These are phyloP conservation scores for Teratosphaeriaceae sp. DNA, from an alignment of 2,329 filamentous ascomycete genomes.

Conservation along the genomic window DNA sequence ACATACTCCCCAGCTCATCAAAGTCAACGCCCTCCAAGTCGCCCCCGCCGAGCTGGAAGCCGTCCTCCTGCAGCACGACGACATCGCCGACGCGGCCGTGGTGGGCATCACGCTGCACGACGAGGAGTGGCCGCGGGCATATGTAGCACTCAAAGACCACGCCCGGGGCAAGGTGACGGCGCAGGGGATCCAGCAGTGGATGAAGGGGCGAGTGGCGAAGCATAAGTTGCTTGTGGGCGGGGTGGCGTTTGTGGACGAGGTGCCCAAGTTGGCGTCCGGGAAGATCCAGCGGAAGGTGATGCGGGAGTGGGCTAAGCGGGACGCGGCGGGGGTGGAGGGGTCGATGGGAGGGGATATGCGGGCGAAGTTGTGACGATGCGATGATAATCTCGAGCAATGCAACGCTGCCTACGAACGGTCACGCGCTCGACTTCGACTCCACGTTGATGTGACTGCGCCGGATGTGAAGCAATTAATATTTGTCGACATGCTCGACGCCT, in stretches of 20 bases:
- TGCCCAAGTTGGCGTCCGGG: constrained; percentile 51
- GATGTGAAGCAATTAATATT: too few relatives aligned
- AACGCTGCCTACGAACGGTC: too few relatives aligned
- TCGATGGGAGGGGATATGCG: constrained; percentile 4
- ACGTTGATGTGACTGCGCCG: too few relatives aligned
- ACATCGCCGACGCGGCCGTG: constrained; percentile 49
- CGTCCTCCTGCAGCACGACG: constrained; percentile 45
- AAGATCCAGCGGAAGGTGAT: constrained; percentile 53
- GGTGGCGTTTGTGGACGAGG: constrained; percentile 47
- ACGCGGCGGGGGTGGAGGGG: constrained; percentile 34
- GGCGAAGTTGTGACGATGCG: constrained; percentile 18
- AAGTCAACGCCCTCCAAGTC: constrained; percentile 34
- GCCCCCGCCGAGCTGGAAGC: constrained; percentile 26
- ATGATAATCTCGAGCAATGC: too few relatives aligned
- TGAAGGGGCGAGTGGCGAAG: constrained; percentile 32
- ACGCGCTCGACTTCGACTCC: too few relatives aligned
- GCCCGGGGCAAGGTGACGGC: constrained; percentile 31
- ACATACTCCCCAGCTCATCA: constrained; percentile 31
- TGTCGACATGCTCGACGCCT: too few relatives aligned
- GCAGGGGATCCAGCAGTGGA: constrained; percentile 32
- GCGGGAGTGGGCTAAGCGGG: constrained; percentile 51
- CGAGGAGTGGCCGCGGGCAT: constrained; percentile 49
- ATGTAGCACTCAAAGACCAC: constrained; percentile 45
- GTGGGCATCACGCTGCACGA: constrained; percentile 46
- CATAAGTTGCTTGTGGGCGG: constrained; percentile 36